Evolutionary conservation across 345 rosid species (phyloP), one percentile per base, ranked within the genome.

Genomic region (Syzygium aromaticum): DNA sequence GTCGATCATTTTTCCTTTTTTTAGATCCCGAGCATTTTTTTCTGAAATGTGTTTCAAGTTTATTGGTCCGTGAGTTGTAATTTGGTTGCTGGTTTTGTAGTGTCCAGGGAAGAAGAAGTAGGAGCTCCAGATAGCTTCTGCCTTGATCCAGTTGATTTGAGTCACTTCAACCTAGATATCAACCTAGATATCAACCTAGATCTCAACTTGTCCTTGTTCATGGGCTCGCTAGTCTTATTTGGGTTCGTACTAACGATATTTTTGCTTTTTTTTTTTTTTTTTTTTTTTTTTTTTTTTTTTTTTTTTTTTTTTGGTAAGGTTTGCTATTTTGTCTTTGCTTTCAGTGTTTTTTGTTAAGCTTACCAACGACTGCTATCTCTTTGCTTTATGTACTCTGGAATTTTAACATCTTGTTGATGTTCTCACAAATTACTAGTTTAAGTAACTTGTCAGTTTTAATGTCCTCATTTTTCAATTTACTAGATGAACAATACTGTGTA

Each of bases 151-250:
- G 96, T 98, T 89, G 98, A 98, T 90, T 88, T 96, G 92, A 93
- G 91, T 89, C 90, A 91, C 88, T 94, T 95, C 88, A 43, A 43
- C 46, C 46, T 43, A 43, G 46, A 43, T 43, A 43, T 87, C 99
- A 98, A 87, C 99, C 99, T 28, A 94, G 98, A 94, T 98, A 43
- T 87, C 99, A 98, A 87, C 99, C 99, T 28, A 94, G 98, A 94
- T 98, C 99, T 15, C 96, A 95, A 80, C 98, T 99, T 89, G 94
- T 96, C 89, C 95, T 91, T 84, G 98, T 96, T 91, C 95, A 96
- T 88, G 98, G 98, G 90, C 94, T 98, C 6, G 89, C 96, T 88
- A 95, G 91, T 93, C 96, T 93, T 89, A 94, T 88, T 88, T 90
- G 96, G 98, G 99, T 98, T 85, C 89, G 96, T 90, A 84, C 73